Evolutionary conservation across 2,329 filamentous ascomycete genomes (phyloP).

Genomic region (Aureobasidium vineae): DNA sequence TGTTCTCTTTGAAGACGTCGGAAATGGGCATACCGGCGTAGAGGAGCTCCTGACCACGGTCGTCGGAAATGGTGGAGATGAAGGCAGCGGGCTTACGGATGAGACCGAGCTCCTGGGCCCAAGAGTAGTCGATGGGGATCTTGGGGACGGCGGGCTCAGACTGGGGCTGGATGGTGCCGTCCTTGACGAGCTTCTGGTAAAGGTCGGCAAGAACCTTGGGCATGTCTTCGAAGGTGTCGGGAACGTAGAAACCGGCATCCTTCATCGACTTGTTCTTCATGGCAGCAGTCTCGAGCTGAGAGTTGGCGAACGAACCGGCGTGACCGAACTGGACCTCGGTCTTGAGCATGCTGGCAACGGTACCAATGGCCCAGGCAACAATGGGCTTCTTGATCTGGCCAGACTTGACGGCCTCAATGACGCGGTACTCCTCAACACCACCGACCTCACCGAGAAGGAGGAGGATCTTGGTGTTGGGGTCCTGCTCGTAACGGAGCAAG

Average conservation of each 20-base stretch:
- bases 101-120: conserved; percentile 98
- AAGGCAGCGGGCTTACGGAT: conserved; percentile 99
- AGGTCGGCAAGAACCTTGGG: conserved; percentile 72
- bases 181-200: conserved; percentile 83
- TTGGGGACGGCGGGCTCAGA: conserved; percentile 92
- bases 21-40: conserved; percentile 99
- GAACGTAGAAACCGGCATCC: conserved; percentile 91
- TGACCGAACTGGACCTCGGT: conserved; percentile 99
- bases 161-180: conserved; percentile 80
- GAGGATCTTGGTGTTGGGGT: conserved; percentile 97
- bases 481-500: conserved; percentile 91
- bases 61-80: conserved; percentile 99
- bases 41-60: conserved; percentile 98
- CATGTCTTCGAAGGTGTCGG: conserved; percentile 95
- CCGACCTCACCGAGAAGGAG: conserved; percentile 95
- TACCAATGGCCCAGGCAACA: conserved; percentile 98
- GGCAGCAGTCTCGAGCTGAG: conserved; percentile 94
- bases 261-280: conserved; percentile 97
- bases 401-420: conserved; percentile 95
- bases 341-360: conserved; percentile 99
- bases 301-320: conserved; percentile 98
- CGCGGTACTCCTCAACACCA: conserved; percentile 99
- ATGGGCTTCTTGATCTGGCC: conserved; percentile 97
- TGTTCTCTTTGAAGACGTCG: conserved; percentile 99
- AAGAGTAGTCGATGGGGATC: conserved; percentile 99